Base-by-base conservation (phyloP, 1,284 basidiomycete genomes). In the Apiotrichum veenhuisii region DNA sequence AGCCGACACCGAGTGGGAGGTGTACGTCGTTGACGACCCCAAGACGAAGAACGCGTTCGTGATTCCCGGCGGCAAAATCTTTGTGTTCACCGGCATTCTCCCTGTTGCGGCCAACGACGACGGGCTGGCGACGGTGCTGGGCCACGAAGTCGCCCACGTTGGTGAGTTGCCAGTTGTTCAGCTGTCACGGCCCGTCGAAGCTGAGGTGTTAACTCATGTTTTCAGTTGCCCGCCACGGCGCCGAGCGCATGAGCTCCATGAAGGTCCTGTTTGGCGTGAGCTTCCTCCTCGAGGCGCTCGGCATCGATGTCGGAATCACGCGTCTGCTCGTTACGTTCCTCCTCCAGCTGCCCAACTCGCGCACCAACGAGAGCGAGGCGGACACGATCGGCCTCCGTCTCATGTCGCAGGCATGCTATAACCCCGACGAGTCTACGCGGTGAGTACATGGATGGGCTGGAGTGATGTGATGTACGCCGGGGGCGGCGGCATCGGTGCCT, bases 71-170 rank as follows among this genome's bases (percentile, higher is more conserved):
- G 82, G 82, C 20, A 85, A 84, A 63, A 87, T 96, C 62, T 84
- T 94, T 50, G 89, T 97, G 2, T 96, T 91, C 66, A 91, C 89
- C 0, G 93, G 93, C 0, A 91, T 97, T 50, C 74, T 97, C 10
- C 91, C 89, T 0, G 78, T 94, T 7, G 87, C 85, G 48, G 79
- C 79, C 59, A 86, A 91, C 61, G 88, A 92, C 62, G 82, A 88
- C 61, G 92, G 91, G 0, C 77, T 98, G 0, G 91, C 94, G 1
- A 87, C 88, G 9, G 87, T 97, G 1, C 77, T 97, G 2, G 85
- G 89, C 1, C 93, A 97, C 74, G 91, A 94, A 76, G 88, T 95
- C 42, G 90, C 89, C 3, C 93, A 95, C 69, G 87, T 88, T 63
- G 86, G 86, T 84, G 64, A 67, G 79, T 60, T 8, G 50, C n/a